A percentile compares a stretch with the other conserved stretches of the same genome.
Evolutionary conservation across 371 early-diverging fungal species (phyloP).

Genomic region (Mortierella polycephala): DNA sequence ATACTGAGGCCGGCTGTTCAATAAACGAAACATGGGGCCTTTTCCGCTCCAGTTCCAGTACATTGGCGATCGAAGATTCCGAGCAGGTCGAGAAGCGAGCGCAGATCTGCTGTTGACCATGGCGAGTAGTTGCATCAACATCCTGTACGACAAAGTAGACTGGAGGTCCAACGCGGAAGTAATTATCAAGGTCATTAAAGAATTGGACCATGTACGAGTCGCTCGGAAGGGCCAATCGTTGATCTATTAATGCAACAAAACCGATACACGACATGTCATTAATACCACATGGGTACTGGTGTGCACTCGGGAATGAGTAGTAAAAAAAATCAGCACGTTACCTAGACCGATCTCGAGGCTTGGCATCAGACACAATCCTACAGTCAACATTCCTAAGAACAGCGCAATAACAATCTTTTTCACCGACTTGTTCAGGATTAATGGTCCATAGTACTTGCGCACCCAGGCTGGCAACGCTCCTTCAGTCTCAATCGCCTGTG

Average conservation of each 20-base stretch:
- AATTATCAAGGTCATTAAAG: constrained; percentile 73
- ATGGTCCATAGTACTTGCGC: constrained; percentile 68
- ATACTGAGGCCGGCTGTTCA: constrained; percentile 75
- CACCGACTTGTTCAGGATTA: constrained; percentile 60
- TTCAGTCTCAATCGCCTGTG: constrained; percentile 64
- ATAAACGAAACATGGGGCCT: constrained; percentile 71
- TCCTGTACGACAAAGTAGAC: constrained; percentile 79
- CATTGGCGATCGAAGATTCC: constrained; percentile 66
- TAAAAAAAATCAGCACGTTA: constrained; percentile 11
- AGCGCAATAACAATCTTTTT: constrained; percentile 60
- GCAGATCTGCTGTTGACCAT: constrained; percentile 69
- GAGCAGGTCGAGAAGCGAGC: constrained; percentile 73
- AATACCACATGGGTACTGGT: neutral
- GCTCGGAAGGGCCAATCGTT: constrained; percentile 75
- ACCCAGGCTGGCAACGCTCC: constrained; percentile 62
- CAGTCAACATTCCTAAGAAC: constrained; percentile 68
- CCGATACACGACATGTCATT: neutral
- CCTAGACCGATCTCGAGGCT: constrained; percentile 67
- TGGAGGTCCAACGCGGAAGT: constrained; percentile 80
- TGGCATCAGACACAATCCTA: constrained; percentile 62
- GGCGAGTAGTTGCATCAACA: constrained; percentile 62
- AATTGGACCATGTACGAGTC: constrained; percentile 79
- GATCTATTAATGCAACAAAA: constrained; percentile 58
- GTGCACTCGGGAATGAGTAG: neutral
- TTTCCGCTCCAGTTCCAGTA: constrained; percentile 77